A percentile compares a stretch with the other conserved stretches of the same genome.
phyloP scores from a whole-genome alignment of 148 eudicot species.

The Cornus suecica region DNA sequence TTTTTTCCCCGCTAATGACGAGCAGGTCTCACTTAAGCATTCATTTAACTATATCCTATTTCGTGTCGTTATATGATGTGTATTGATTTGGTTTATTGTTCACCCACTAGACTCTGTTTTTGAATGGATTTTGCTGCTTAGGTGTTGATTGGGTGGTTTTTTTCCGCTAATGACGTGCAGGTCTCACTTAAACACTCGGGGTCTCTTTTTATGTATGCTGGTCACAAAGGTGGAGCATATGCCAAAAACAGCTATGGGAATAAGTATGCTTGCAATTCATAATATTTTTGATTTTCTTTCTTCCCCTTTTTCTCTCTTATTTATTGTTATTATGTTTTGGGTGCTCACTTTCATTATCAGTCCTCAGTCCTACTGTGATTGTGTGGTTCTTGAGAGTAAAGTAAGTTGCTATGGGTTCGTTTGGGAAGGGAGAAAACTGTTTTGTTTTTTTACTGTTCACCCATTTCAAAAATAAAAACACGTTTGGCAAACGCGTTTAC shows the following conservation, averaged over 20 bases:
- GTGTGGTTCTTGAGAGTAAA: background rate
- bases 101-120: background rate
- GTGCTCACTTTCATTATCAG: background rate
- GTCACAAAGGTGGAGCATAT: conserved; percentile 97
- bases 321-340: background rate
- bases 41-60: background rate
- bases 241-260: conserved; percentile 98
- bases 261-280: conserved; percentile 46
- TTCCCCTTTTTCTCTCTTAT: background rate
- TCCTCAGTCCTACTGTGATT: background rate
- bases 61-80: background rate
- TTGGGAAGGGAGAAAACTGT: no score
- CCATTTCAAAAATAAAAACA: no score
- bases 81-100: background rate
- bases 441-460: no score
- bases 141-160: background rate
- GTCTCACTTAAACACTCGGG: conserved; percentile 98
- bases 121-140: conserved; percentile 3
- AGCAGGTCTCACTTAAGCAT: conserved; percentile 75
- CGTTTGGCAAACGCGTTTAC: no score
- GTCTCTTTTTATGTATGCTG: conserved; percentile 98
- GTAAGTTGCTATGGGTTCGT: background rate
- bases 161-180: conserved; percentile 37
- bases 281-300: background rate
- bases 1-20: no score